Evolutionary conservation across 305 asterid species (phyloP).

Genomic region (Nicotiana rustica): DNA sequence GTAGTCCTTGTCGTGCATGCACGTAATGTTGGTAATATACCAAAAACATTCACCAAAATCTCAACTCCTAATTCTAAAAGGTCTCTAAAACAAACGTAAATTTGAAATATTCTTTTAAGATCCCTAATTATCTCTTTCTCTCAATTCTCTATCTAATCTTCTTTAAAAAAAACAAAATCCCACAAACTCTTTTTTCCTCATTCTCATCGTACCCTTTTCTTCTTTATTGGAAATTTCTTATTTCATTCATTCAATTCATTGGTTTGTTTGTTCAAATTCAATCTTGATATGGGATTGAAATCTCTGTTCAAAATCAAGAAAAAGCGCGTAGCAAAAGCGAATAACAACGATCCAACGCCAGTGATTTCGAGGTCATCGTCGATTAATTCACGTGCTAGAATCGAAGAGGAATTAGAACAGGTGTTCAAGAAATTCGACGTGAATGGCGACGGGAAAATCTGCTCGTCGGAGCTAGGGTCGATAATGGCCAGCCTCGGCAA

Average conservation of each 20-base stretch:
- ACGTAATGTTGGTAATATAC: slow-evolving; percentile 15
- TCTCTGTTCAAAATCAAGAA: slow-evolving; percentile 63
- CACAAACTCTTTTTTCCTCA: not conserved
- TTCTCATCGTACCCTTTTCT: not conserved
- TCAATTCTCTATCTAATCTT: not conserved
- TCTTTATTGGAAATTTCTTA: not conserved
- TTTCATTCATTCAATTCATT: not conserved
- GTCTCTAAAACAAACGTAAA: not conserved
- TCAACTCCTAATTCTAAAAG: slow-evolving; percentile 6
- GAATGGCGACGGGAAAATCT: slow-evolving; percentile 87
- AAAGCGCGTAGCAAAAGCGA: slow-evolving; percentile 31
- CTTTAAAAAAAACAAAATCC: not conserved
- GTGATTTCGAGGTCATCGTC: slow-evolving; percentile 48
- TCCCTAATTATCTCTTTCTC: slow-evolving; percentile 20
- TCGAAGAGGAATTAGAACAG: slow-evolving; percentile 71
- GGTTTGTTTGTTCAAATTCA: not conserved
- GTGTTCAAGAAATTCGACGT: slow-evolving; percentile 91
- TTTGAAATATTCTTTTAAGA: slow-evolving; percentile 3
- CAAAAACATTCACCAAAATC: not conserved
- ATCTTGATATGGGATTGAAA: slow-evolving; percentile 57
- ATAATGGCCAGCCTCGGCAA: slow-evolving; percentile 84
- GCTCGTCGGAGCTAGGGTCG: slow-evolving; percentile 70
- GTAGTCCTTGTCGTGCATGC: slow-evolving; percentile 15
- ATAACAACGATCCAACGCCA: not conserved
- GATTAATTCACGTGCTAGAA: slow-evolving; percentile 45